Conservation (phyloP, 306 rosid genomes). For the Cyamopsis tetragonoloba region DNA sequence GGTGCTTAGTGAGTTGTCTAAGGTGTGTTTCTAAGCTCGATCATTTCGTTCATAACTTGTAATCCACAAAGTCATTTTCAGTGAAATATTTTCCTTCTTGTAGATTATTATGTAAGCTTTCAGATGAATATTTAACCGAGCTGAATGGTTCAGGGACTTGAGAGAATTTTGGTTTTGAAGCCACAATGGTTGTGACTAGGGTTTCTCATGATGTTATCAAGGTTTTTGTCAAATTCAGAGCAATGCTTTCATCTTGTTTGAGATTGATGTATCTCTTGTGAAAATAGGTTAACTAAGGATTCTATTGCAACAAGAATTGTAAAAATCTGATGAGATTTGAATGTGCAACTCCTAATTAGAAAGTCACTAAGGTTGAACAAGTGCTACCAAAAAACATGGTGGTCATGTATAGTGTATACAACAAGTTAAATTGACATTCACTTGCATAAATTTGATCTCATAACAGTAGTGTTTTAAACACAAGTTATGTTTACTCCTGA, state of each 20-base stretch:
- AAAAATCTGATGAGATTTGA: constrained; percentile 34
- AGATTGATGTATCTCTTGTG: not conserved
- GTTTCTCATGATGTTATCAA: constrained; percentile 50
- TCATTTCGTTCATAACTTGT: constrained; percentile 34
- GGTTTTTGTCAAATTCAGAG: constrained; percentile 30
- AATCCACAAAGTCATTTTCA: not conserved
- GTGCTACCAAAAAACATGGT: not conserved
- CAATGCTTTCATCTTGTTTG: constrained; percentile 21
- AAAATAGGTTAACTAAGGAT: constrained; percentile 36
- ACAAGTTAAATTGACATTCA: not conserved
- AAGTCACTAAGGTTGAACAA: constrained; percentile 58
- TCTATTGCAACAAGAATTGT: constrained; percentile 30
- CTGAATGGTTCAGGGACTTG: not conserved
- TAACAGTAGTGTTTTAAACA: not conserved
- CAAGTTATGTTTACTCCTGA: not conserved
- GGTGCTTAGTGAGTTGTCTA: constrained; percentile 3
- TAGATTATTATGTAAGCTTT: constrained; percentile 57
- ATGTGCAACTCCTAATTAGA: constrained; percentile 6
- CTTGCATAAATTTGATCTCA: not conserved
- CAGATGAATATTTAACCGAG: constrained; percentile 12
- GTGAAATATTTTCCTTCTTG: constrained; percentile 24
- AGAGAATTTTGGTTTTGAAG: too few species aligned
- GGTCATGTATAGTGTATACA: constrained; percentile 10
- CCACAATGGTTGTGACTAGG: constrained; percentile 69
- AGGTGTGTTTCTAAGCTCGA: constrained; percentile 72